Evolutionary conservation across 2,329 filamentous ascomycete species (phyloP).

Genomic region (Xylaria sp.): DNA sequence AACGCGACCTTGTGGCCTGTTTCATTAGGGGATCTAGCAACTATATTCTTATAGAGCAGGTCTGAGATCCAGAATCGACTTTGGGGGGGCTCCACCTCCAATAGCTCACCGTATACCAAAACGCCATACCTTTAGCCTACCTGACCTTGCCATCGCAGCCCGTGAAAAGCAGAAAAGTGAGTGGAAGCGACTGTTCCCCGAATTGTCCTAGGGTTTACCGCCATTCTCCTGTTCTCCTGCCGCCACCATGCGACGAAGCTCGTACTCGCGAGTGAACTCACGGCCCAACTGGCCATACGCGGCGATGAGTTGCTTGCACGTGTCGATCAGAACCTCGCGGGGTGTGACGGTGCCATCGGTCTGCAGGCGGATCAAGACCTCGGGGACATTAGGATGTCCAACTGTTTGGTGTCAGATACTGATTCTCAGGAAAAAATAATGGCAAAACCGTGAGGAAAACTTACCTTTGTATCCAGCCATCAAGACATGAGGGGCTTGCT

Average conservation of each 20-base stretch:
- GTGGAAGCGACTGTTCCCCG: constrained; percentile 21
- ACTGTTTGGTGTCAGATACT: constrained; percentile 51
- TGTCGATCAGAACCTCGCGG: constrained; percentile 85
- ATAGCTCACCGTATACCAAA: constrained; percentile 24
- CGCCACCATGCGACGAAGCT: constrained; percentile 85
- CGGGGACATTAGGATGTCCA: constrained; percentile 68
- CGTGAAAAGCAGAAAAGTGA: constrained; percentile 26
- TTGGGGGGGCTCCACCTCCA: constrained; percentile 3
- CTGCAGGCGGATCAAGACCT: constrained; percentile 80
- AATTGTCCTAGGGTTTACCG: constrained; percentile 40
- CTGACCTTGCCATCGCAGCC: constrained; percentile 27
- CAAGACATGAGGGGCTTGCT: constrained; percentile 82
- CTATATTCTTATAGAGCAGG: constrained; percentile 17
- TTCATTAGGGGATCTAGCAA: constrained; percentile 18
- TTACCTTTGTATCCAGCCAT: constrained; percentile 92
- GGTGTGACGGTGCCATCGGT: constrained; percentile 89
- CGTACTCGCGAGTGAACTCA: constrained; percentile 93
- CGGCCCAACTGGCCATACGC: constrained; percentile 82
- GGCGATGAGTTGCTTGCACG: constrained; percentile 83
- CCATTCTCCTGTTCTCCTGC: constrained; percentile 65
- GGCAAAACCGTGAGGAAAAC: constrained; percentile 39
- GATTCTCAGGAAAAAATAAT: constrained; percentile 44
- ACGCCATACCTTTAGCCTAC: constrained; percentile 30
- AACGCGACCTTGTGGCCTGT: constrained; percentile 23
- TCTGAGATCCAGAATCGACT: constrained; percentile 22